Evolutionary conservation across 192 early-diverging fungal species (phyloP).

Genomic region (Backusella tarrabulga): DNA sequence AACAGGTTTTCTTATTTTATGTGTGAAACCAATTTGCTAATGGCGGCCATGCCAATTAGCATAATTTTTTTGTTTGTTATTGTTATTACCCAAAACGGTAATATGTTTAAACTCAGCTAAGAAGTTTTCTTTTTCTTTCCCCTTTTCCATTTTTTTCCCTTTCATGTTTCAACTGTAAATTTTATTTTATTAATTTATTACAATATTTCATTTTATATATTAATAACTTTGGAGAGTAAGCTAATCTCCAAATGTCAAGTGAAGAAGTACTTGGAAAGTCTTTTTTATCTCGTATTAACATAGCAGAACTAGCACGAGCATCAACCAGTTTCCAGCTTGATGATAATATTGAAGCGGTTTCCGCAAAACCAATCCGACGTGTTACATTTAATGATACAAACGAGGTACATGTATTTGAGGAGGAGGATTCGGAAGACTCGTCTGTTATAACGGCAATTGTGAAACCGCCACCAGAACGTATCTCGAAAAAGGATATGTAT

Average conservation of each 20-base stretch:
- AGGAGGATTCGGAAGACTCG: background rate
- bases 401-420: background rate
- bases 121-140: background rate
- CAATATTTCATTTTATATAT: background rate
- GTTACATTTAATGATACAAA: slow-evolving; percentile 3
- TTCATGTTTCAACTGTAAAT: background rate
- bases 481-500: background rate
- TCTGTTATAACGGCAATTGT: background rate
- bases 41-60: background rate
- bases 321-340: background rate
- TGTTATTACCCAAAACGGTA: background rate
- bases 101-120: background rate
- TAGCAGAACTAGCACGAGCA: slow-evolving; percentile 2
- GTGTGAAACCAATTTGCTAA: too few species aligned
- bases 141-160: background rate
- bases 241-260: slow-evolving; percentile 6
- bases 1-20: too few species aligned
- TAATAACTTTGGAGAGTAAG: background rate
- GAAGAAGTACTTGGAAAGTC: background rate
- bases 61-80: background rate
- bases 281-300: slow-evolving; percentile 2
- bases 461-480: background rate
- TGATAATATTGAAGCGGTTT: background rate
- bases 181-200: background rate
- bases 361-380: background rate